Evolutionary conservation across 495 filamentous ascomycete species (phyloP).

Genomic region (Aspergillus coremiiformis): DNA sequence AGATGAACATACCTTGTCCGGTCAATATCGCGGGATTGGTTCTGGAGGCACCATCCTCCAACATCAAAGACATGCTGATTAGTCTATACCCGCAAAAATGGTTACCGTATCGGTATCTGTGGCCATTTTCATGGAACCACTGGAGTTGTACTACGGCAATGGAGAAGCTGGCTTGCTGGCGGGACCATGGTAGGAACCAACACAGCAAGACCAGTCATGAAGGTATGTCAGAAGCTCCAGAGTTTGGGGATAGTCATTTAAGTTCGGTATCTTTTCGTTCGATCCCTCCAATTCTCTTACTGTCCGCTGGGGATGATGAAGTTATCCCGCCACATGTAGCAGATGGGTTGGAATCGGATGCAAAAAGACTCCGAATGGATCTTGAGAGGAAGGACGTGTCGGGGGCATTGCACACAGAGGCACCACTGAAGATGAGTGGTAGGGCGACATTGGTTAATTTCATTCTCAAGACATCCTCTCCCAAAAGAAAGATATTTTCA

Average conservation of each 20-base stretch:
- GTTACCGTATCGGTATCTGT: slow-evolving; percentile 65
- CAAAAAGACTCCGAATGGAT: slow-evolving; percentile 22
- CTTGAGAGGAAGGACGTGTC: slow-evolving; percentile 29
- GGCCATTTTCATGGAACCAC: slow-evolving; percentile 46
- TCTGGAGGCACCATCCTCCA: slow-evolving; percentile 72
- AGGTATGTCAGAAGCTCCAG: background rate
- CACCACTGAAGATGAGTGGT: slow-evolving; percentile 33
- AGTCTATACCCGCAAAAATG: slow-evolving; percentile 75
- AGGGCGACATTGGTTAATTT: slow-evolving; percentile 34
- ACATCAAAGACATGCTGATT: slow-evolving; percentile 63
- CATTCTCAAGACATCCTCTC: slow-evolving; percentile 8
- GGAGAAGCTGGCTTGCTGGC: slow-evolving; percentile 25
- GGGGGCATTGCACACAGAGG: slow-evolving; percentile 50
- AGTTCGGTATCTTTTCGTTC: background rate
- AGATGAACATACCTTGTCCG: slow-evolving; percentile 10
- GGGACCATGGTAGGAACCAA: slow-evolving; percentile 2
- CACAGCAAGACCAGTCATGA: background rate
- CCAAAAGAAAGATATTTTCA: background rate
- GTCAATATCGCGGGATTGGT: slow-evolving; percentile 44
- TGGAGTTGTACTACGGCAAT: slow-evolving; percentile 42
- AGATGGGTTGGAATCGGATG: slow-evolving; percentile 37
- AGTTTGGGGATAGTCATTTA: background rate
- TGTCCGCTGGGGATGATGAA: slow-evolving; percentile 61
- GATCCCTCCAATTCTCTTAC: slow-evolving; percentile 43
- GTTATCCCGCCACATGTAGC: slow-evolving; percentile 55